Evolutionary conservation across 805 yeast species (phyloP).

Genomic region (Zygosaccharomyces bailii): DNA sequence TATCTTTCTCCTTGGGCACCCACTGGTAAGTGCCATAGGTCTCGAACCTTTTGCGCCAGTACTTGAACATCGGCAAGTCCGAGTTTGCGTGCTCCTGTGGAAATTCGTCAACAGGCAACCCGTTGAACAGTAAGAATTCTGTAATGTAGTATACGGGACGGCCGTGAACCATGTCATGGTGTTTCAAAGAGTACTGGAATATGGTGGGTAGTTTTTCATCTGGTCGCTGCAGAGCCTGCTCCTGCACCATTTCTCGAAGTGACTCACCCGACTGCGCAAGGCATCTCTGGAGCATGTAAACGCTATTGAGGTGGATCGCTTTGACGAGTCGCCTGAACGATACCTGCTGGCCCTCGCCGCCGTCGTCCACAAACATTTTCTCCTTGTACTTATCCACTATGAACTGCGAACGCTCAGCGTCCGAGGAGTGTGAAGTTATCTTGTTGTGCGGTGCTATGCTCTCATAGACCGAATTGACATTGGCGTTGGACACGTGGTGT

Average conservation of each 20-base stretch:
- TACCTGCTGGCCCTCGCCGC: slow-evolving; percentile 14
- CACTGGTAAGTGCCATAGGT: slow-evolving; percentile 18
- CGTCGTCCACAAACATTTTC: slow-evolving; percentile 40
- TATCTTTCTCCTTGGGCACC: neutral
- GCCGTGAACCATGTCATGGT: slow-evolving; percentile 33
- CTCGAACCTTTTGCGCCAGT: slow-evolving; percentile 49
- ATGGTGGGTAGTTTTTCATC: slow-evolving; percentile 20
- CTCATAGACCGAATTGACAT: slow-evolving; percentile 62
- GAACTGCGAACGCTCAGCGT: slow-evolving; percentile 52
- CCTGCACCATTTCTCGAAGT: slow-evolving; percentile 15
- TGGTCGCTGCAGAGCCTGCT: slow-evolving; percentile 20
- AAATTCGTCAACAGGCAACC: slow-evolving; percentile 43
- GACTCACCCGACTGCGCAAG: slow-evolving; percentile 22
- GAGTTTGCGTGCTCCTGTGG: slow-evolving; percentile 35
- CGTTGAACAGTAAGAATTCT: slow-evolving; percentile 57
- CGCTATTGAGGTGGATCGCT: slow-evolving; percentile 50
- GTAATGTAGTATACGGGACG: slow-evolving; percentile 46
- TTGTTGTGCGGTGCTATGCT: slow-evolving; percentile 19
- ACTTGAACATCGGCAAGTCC: slow-evolving; percentile 46
- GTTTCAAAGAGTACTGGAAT: slow-evolving; percentile 54
- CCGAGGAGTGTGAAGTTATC: slow-evolving; percentile 37
- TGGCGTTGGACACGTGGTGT: slow-evolving; percentile 51
- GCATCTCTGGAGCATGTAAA: slow-evolving; percentile 23
- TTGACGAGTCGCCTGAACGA: slow-evolving; percentile 44
- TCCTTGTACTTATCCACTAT: slow-evolving; percentile 63